Base-by-base conservation (phyloP, 108 stramenopile genomes). In the Epipyxis sp. region DNA sequence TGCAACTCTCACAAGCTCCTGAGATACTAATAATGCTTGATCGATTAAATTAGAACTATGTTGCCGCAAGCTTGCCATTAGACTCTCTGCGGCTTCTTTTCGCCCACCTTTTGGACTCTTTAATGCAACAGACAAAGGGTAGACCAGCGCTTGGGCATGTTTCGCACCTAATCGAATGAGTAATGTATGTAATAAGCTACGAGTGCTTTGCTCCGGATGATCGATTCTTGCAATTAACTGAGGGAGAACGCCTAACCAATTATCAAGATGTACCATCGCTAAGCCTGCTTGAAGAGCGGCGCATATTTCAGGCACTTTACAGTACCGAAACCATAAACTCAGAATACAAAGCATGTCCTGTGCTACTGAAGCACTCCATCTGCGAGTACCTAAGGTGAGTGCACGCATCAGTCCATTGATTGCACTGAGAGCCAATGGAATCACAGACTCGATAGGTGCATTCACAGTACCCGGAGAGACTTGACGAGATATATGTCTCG, bases 191-290 rank as follows among this genome's bases (percentile, higher is more conserved):
- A 98, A 87, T 30, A 94, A 89, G 6, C 88, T 85, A 57, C 92
- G 83, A 29, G 92, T 91, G 0, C 84, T 76, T 59, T 89, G 85
- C 59, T 88, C 84, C 77, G 87, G 88, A 44, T 93, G 92, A 79
- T 96, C 93, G 81, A 99, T 95, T 37, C 98, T 87, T n/a, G 98
- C 98, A 42, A 99, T 91, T 2, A 99, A 86, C 83, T 99, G 98
- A 1, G 98, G 98, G 25, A 98, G 81, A 6, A 99, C 97, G 40
- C 94, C 95, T 13, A 99, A 88, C 97, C 98, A 99, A 16, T 94
- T 92, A 79, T 96, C 97, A 2, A 95, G 83, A 59, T 86, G 82
- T 34, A 95, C 91, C 2, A 80, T 74, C 76, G 77, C 86, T 6
- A 96, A 81, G 40, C 92, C 92, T 43, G 89, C 81, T 58, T 90